A percentile compares a stretch with the other conserved stretches of the same genome.
These are phyloP conservation scores for Ramularia collo-cygni DNA, from an alignment of 2,329 filamentous ascomycete genomes.

Conservation along the genomic window DNA sequence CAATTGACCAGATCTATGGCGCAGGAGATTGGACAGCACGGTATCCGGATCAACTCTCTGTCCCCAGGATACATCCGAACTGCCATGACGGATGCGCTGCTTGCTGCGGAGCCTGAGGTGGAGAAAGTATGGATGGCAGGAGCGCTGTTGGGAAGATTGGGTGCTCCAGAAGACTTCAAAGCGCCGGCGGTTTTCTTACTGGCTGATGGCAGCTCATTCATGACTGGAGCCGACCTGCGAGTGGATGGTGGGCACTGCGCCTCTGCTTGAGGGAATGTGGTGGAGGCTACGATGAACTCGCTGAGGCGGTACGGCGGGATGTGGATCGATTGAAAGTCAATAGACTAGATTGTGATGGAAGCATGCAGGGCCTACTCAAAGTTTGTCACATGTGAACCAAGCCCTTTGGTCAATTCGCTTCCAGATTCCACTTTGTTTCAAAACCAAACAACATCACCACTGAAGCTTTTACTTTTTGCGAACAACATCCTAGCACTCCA, in stretches of 20 bases:
- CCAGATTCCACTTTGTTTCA: too few species aligned
- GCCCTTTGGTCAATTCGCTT: too few species aligned
- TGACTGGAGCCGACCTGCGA: slow-evolving; percentile 62
- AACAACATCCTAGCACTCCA: too few species aligned
- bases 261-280: slow-evolving; percentile 10
- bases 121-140: slow-evolving; percentile 49
- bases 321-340: too few species aligned
- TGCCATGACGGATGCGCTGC: slow-evolving; percentile 31
- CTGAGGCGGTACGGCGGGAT: too few species aligned
- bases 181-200: slow-evolving; percentile 62
- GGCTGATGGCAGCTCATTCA: slow-evolving; percentile 61
- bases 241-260: slow-evolving; percentile 62
- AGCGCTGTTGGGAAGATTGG: slow-evolving; percentile 48
- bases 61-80: slow-evolving; percentile 32
- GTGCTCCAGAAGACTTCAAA: slow-evolving; percentile 52
- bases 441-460: too few species aligned
- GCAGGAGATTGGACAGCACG: slow-evolving; percentile 44
- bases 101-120: slow-evolving; percentile 42
- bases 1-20: slow-evolving; percentile 48
- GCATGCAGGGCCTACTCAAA: too few species aligned
- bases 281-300: too few species aligned
- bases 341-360: too few species aligned
- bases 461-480: too few species aligned
- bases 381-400: too few species aligned
- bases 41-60: slow-evolving; percentile 29